These are phyloP conservation scores for Pseudoscleropodium purum DNA, from an alignment of 225 moss, liverwort and hornwort genomes.

Conservation along the genomic window DNA sequence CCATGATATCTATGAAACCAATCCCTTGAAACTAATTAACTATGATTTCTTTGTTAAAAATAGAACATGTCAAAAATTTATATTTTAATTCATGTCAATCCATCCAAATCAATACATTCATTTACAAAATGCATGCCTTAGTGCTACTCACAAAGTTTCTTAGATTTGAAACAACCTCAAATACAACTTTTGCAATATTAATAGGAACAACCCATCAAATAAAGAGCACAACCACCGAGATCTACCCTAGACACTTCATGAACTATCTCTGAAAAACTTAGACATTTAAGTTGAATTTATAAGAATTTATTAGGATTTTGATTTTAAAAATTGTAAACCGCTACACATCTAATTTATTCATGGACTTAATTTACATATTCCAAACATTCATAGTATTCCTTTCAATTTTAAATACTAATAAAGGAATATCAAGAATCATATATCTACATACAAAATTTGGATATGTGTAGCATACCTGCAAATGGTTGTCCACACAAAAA, in stretches of 20 bases:
- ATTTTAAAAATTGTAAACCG: fast-evolving
- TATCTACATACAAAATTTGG: background rate
- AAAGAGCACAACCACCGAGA: fast-evolving
- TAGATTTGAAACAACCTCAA: background rate
- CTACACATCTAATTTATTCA: background rate
- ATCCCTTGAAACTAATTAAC: background rate
- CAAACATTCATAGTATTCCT: background rate
- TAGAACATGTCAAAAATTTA: too few relatives aligned
- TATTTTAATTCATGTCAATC: fast-evolving
- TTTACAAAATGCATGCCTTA: fast-evolving
- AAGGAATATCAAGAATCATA: background rate
- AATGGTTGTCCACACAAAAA: background rate
- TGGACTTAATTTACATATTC: background rate
- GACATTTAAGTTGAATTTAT: fast-evolving
- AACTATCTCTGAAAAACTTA: fast-evolving
- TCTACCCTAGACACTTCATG: too few relatives aligned
- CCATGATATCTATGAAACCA: background rate
- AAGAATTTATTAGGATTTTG: background rate
- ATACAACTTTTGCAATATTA: background rate
- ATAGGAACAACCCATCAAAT: background rate
- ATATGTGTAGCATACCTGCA: background rate
- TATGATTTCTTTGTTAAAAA: background rate
- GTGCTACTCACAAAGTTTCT: fast-evolving
- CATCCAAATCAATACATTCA: background rate
- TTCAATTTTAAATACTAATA: background rate